phyloP scores from a whole-genome alignment of 2,329 filamentous ascomycete species.

The Colletotrichum destructivum region DNA sequence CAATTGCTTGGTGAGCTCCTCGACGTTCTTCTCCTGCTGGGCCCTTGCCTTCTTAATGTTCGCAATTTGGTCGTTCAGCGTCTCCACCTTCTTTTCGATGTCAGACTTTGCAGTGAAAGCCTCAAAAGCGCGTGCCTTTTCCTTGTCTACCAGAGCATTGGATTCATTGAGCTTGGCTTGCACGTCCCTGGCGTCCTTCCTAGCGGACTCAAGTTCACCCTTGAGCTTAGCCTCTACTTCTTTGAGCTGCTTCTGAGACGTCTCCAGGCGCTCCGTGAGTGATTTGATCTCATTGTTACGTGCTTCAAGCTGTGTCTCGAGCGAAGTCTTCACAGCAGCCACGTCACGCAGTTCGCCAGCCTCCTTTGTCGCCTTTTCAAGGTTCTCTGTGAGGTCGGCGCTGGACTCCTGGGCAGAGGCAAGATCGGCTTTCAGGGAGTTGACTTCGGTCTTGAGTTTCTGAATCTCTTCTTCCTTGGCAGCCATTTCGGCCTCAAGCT shows the following conservation, averaged over 20 bases:
- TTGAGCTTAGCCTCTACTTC: slow-evolving; percentile 57
- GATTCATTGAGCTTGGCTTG: slow-evolving; percentile 48
- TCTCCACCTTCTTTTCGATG: slow-evolving; percentile 60
- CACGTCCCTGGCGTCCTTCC: slow-evolving; percentile 46
- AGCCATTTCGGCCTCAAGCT: slow-evolving; percentile 61
- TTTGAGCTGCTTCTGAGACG: slow-evolving; percentile 61
- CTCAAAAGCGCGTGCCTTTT: slow-evolving; percentile 50
- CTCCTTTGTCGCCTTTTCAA: slow-evolving; percentile 78
- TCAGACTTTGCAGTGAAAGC: slow-evolving; percentile 55
- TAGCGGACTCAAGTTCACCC: slow-evolving; percentile 46
- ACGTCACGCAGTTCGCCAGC: slow-evolving; percentile 65
- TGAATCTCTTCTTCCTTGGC: slow-evolving; percentile 78
- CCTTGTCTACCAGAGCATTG: slow-evolving; percentile 47
- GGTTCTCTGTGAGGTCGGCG: slow-evolving; percentile 74
- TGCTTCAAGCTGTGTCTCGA: slow-evolving; percentile 66
- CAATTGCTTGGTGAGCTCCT: slow-evolving; percentile 57
- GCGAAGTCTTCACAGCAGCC: slow-evolving; percentile 57
- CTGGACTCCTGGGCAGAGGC: slow-evolving; percentile 80
- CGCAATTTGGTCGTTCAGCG: slow-evolving; percentile 60
- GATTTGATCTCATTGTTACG: slow-evolving; percentile 64
- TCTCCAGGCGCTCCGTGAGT: slow-evolving; percentile 64
- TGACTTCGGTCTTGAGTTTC: slow-evolving; percentile 78
- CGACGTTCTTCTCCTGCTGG: slow-evolving; percentile 58
- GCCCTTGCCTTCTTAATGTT: slow-evolving; percentile 55
- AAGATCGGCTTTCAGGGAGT: slow-evolving; percentile 78